These are phyloP conservation scores for Oxytropis ochrocephala DNA, from an alignment of 306 rosid species.

Conservation along the genomic window DNA sequence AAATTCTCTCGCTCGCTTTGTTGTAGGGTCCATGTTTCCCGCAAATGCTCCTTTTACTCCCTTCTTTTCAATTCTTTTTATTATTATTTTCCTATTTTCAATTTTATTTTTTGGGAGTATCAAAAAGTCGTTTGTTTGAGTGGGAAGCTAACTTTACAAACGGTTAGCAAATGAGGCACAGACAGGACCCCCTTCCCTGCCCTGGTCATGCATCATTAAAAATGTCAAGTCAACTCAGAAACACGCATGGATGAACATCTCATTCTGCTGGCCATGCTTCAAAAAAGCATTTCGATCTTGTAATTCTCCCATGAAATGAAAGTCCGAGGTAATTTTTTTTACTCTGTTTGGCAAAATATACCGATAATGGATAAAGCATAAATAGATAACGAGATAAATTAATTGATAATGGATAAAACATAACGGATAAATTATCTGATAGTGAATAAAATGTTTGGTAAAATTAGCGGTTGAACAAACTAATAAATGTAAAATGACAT, in stretches of 20 bases:
- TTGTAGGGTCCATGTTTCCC: slow-evolving; percentile 24
- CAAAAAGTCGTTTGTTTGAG: slow-evolving; percentile 26
- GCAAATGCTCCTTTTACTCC: neutral
- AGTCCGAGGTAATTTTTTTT: neutral
- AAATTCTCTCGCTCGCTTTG: neutral
- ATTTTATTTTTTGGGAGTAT: neutral
- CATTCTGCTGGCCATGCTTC: neutral
- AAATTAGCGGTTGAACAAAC: too few species aligned
- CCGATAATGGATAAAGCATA: too few species aligned
- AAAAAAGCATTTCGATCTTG: neutral
- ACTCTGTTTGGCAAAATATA: too few species aligned
- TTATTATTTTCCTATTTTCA: neutral
- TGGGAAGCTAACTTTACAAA: slow-evolving; percentile 4
- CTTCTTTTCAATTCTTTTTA: slow-evolving; percentile 3
- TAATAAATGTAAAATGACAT: too few species aligned
- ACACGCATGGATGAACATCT: slow-evolving; percentile 2
- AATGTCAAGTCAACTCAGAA: slow-evolving; percentile 16
- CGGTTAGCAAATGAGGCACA: neutral
- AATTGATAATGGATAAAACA: too few species aligned
- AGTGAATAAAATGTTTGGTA: too few species aligned
- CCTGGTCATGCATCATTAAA: neutral
- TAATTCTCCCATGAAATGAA: neutral
- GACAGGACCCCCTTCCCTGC: neutral
- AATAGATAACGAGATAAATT: too few species aligned
- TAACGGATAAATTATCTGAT: too few species aligned